Evolutionary conservation across 129 eudicot genomes (phyloP), one percentile per base, ranked within the genome.

Genomic region (Artemisia annua): DNA sequence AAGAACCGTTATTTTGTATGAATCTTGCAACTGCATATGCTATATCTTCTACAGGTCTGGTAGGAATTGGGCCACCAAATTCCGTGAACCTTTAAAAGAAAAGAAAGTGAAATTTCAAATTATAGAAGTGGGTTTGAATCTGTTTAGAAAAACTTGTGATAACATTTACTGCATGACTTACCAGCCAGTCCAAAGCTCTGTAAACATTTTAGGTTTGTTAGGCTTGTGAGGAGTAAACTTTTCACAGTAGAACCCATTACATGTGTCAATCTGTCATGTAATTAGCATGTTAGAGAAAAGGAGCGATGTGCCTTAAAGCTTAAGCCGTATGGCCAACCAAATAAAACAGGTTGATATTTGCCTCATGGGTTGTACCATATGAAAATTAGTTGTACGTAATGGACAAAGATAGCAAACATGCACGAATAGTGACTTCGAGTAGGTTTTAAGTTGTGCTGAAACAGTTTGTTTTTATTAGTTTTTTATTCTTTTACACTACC

Each of bases 131-230:
- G 67, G 53, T 20, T 52, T 24, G 53, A 56, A 71, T 0, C 16
- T 0, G 30, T 62, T 62, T 5, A 17, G 61, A 58, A 54, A 59
- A 73, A 77, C 11, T 69, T 35, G 56, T 60, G 66, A 75, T 15
- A 48, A 70, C 7, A 70, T 74, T 48, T 63, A 77, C 46, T 39
- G 46, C 72, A 74, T 76, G 79, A 74, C 84, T 79, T 81, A 93
- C 98, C 98, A 93, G 73, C 97, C 98, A 86, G 87, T 84, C 98
- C 98, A 93, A 70, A 75, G 77, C 83, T 93, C 98, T 12, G 98
- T 93, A 75, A 78, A 93, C 98, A 93, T 93, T 78, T 93, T 93
- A 11, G 98, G 98, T 43, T 93, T 93, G 61, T 85, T 75, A 51
- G 89, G 83, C 70, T 75, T 87, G 82, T 93, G 90, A 4, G 98